Evolutionary conservation across 2,329 filamentous ascomycete species (phyloP).

Genomic region (Calonectria crousiana): DNA sequence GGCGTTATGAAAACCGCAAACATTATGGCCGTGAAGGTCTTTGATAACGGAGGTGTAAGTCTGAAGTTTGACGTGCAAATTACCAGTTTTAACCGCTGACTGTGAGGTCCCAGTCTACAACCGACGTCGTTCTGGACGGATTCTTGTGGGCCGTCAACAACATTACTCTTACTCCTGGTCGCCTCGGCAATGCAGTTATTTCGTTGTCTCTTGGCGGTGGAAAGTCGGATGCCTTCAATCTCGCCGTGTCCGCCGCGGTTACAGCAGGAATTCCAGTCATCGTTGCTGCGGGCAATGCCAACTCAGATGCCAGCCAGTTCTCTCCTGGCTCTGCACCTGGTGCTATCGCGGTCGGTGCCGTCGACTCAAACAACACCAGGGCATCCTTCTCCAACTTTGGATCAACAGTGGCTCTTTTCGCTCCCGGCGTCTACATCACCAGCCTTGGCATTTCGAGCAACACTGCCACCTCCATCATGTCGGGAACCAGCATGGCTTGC

Average conservation of each 20-base stretch:
- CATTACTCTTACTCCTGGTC: not conserved
- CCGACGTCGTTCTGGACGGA: not conserved
- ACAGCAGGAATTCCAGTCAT: not conserved
- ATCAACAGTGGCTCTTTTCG: constrained; percentile 12
- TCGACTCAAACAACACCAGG: not conserved
- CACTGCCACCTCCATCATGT: not conserved
- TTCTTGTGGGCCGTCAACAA: not conserved
- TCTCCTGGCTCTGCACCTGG: constrained; percentile 22
- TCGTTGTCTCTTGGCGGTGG: not conserved
- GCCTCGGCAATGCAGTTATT: not conserved
- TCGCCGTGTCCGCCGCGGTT: not conserved
- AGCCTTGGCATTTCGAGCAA: constrained; percentile 4
- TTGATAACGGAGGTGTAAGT: not conserved
- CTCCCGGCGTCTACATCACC: constrained; percentile 1
- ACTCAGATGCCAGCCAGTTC: not conserved
- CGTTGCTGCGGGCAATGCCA: constrained; percentile 9
- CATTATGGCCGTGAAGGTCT: not conserved
- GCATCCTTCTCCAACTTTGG: constrained; percentile 22
- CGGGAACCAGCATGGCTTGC: constrained; percentile 53
- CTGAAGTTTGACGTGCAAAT: not conserved
- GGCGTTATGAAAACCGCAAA: constrained; percentile 17
- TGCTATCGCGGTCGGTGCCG: constrained; percentile 15
- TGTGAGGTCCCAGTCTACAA: not conserved
- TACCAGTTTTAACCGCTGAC: not conserved
- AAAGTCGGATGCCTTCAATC: not conserved